These are phyloP conservation scores for Plasmodium sp. DNA, from an alignment of 169 alveolate genomes.

Conservation along the genomic window DNA sequence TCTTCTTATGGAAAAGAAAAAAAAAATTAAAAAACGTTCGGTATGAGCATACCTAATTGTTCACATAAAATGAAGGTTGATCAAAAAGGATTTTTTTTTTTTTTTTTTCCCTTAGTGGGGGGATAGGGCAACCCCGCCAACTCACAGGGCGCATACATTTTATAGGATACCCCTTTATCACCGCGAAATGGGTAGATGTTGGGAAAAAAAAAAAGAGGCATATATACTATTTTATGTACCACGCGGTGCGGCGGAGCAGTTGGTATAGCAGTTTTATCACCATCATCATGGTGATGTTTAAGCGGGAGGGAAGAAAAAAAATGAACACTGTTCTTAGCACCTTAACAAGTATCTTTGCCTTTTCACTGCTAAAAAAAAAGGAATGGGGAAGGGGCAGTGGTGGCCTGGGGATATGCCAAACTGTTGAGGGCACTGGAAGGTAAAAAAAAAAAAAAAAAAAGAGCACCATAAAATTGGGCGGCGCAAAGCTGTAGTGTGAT, in stretches of 20 bases:
- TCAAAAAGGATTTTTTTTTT: not conserved
- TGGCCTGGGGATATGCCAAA: not conserved
- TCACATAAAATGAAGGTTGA: not conserved
- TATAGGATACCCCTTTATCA: slow-evolving; percentile 16
- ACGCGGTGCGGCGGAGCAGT: not conserved
- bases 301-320: not conserved
- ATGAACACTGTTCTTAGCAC: not conserved
- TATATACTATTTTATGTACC: not conserved
- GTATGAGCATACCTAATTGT: not conserved
- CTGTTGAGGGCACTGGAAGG: not conserved
- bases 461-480: not conserved
- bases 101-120: not conserved
- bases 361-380: not conserved
- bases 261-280: not conserved
- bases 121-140: not conserved
- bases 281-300: not conserved
- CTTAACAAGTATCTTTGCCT: not conserved
- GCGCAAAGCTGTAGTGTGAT: not conserved
- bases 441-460: too few relatives aligned
- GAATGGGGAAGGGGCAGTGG: not conserved
- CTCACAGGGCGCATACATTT: not conserved
- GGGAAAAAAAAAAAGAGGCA: not conserved
- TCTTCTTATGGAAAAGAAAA: not conserved
- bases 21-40: not conserved
- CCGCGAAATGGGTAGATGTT: not conserved